Conservation (phyloP, 495 filamentous ascomycete genomes). For the Venustampulla echinocandica region DNA sequence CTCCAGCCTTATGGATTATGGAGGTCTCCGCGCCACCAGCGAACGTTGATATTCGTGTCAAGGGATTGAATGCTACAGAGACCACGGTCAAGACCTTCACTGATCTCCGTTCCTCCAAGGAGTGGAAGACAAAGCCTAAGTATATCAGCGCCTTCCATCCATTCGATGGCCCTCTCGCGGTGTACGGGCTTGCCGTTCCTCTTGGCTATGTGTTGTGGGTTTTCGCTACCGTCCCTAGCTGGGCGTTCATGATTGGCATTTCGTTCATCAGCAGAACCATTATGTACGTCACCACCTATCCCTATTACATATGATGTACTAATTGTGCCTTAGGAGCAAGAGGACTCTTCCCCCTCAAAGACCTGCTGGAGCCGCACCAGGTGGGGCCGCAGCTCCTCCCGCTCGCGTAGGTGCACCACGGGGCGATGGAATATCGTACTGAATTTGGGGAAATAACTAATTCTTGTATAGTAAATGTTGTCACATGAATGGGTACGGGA, state of each 20-base stretch:
- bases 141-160: constrained; percentile 77
- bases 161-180: constrained; percentile 61
- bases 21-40: constrained; percentile 44
- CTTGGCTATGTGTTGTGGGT: constrained; percentile 69
- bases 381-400: constrained; percentile 5
- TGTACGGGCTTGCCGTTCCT: constrained; percentile 54
- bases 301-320: background rate
- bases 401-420: constrained; percentile 20
- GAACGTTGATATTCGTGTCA: constrained; percentile 53
- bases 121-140: constrained; percentile 41
- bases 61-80: constrained; percentile 56
- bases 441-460: constrained; percentile 8
- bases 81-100: constrained; percentile 54
- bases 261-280: constrained; percentile 72
- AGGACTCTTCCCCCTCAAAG: constrained; percentile 6
- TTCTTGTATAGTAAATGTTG: constrained; percentile 11
- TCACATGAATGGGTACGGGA: constrained; percentile 6
- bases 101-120: constrained; percentile 54
- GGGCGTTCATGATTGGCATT: constrained; percentile 69
- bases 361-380: constrained; percentile 8
- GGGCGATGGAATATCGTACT: constrained; percentile 15
- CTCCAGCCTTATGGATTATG: constrained; percentile 65
- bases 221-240: constrained; percentile 48
- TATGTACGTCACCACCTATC: constrained; percentile 57
- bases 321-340: constrained; percentile 10